Evolutionary conservation across 768 basidiomycete species (phyloP).

Genomic region (Russula virescens): DNA sequence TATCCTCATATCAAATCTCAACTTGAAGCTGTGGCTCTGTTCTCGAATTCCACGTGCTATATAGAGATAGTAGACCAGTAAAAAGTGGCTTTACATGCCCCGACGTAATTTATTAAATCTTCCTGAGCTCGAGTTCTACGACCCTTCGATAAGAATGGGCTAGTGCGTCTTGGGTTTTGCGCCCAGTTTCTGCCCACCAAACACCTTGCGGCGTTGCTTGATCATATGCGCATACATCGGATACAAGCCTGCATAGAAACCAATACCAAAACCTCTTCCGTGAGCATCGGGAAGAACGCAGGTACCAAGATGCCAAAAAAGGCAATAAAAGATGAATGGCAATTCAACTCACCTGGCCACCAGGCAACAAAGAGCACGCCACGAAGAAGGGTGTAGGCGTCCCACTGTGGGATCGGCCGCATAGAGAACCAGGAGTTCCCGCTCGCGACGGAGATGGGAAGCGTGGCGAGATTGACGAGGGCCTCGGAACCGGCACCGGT

Average conservation of each 20-base stretch:
- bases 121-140: not conserved
- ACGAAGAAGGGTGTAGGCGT: constrained; percentile 32
- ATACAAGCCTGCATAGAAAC: constrained; percentile 38
- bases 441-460: constrained; percentile 45
- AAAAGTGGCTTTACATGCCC: not conserved
- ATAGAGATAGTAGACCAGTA: not conserved
- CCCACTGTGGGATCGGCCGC: constrained; percentile 36
- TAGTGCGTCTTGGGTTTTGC: constrained; percentile 33
- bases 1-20: not conserved
- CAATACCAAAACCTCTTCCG: not conserved
- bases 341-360: constrained; percentile 73
- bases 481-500: constrained; percentile 90
- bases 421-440: constrained; percentile 8
- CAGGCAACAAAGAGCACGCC: constrained; percentile 65
- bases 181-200: constrained; percentile 38
- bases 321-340: constrained; percentile 13
- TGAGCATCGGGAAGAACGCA: not conserved
- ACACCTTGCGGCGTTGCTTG: constrained; percentile 48
- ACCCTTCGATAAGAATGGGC: not conserved
- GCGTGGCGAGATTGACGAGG: constrained; percentile 68
- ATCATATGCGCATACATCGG: constrained; percentile 58
- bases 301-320: not conserved
- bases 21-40: not conserved
- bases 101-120: not conserved
- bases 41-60: not conserved